A percentile compares a stretch with the other conserved stretches of the same genome.
These are phyloP conservation scores for Ganoderma resinaceum DNA, from an alignment of 1,284 basidiomycete species.

Conservation along the genomic window DNA sequence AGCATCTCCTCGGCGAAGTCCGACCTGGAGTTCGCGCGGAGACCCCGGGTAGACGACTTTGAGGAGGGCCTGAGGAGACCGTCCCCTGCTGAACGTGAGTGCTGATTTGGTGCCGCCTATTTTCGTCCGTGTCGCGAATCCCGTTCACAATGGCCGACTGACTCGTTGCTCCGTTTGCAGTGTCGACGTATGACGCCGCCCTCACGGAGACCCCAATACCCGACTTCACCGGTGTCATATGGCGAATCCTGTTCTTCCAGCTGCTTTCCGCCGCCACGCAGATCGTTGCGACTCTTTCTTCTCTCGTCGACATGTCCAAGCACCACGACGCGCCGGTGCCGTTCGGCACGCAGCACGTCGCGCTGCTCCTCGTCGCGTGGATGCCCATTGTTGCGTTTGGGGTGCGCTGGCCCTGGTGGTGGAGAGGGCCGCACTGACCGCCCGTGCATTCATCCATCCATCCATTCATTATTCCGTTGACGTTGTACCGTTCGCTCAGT, in stretches of 20 bases:
- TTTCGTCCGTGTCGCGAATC: not conserved
- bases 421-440: slow-evolving; percentile 5
- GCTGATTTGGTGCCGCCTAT: not conserved
- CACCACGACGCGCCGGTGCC: slow-evolving; percentile 44
- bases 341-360: slow-evolving; percentile 64
- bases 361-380: slow-evolving; percentile 60
- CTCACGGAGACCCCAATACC: slow-evolving; percentile 28
- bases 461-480: not conserved
- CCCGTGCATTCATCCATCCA: not conserved
- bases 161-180: slow-evolving; percentile 4
- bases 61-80: slow-evolving; percentile 23
- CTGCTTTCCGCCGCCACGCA: slow-evolving; percentile 39
- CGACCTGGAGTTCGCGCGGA: slow-evolving; percentile 36
- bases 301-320: slow-evolving; percentile 53
- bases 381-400: slow-evolving; percentile 46
- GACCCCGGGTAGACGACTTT: slow-evolving; percentile 24
- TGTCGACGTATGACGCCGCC: slow-evolving; percentile 28
- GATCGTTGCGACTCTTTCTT: slow-evolving; percentile 56
- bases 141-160: not conserved
- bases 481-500: not conserved
- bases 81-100: slow-evolving; percentile 31
- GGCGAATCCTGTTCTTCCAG: slow-evolving; percentile 41
- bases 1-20: slow-evolving; percentile 33
- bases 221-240: slow-evolving; percentile 26
- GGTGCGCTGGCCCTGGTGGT: slow-evolving; percentile 25